phyloP scores from a whole-genome alignment of 345 rosid genomes.

The Excoecaria cochinchinensis region DNA sequence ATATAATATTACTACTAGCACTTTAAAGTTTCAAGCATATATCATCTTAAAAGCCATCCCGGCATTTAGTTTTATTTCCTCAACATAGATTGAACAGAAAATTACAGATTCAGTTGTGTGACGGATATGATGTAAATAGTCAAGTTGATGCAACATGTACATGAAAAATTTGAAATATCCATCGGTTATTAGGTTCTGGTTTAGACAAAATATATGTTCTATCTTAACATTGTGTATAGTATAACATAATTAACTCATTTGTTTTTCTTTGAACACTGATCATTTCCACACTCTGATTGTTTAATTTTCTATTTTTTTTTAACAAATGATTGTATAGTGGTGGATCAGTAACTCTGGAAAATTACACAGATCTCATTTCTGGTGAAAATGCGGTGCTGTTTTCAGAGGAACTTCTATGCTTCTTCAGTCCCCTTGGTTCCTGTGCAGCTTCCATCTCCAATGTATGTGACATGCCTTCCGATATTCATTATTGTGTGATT shows the following conservation, averaged over 20 bases:
- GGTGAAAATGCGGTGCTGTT: slow-evolving; percentile 34
- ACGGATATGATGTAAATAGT: not conserved
- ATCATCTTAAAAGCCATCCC: too few species aligned
- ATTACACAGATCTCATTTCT: slow-evolving; percentile 9
- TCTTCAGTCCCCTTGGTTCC: slow-evolving; percentile 47
- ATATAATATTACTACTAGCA: not conserved
- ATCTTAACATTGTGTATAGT: too few species aligned
- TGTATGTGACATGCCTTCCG: slow-evolving; percentile 31
- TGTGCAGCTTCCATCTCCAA: slow-evolving; percentile 59
- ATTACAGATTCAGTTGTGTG: not conserved
- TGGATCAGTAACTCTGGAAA: not conserved
- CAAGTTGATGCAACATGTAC: not conserved
- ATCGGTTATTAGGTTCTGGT: too few species aligned
- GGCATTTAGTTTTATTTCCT: not conserved
- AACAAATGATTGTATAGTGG: not conserved
- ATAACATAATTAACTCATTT: too few species aligned
- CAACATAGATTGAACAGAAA: not conserved
- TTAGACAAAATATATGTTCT: too few species aligned
- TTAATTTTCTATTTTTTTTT: not conserved
- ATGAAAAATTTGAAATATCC: too few species aligned
- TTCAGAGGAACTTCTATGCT: slow-evolving; percentile 38
- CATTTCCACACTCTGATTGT: not conserved
- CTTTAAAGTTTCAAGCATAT: too few species aligned
- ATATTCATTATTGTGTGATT: not conserved
- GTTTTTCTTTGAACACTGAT: too few species aligned